Evolutionary conservation across 2,329 filamentous ascomycete species (phyloP), one percentile per base, ranked within the genome.

Genomic region (Capronia americana): DNA sequence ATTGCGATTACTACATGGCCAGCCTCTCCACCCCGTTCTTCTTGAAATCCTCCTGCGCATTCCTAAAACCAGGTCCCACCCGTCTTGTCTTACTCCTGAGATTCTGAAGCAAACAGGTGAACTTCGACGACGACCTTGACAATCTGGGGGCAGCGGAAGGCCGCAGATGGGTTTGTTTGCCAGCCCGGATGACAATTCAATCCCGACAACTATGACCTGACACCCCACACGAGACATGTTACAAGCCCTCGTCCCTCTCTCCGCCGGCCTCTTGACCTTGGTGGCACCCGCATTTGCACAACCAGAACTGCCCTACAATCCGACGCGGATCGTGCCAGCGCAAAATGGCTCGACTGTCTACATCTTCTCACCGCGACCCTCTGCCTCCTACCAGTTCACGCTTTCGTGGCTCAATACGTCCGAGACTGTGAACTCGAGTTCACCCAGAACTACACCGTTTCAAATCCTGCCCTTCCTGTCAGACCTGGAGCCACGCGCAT

Each of bases 291-390:
- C 65, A 30, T 66, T 73, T 61, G 79, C 80, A 48, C 77, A 81
- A 57, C 84, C 92, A 58, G 77, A 81, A 57, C 84, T 92, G 60
- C 92, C 92, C 28, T 96, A 96, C 80, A 88, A 89, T 63, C 90
- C 92, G 2, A 92, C 92, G 0, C 87, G 86, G 32, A 84, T 96
- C 46, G 60, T 85, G 94, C 65, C 83, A 88, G 54, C 77, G 79
- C 17, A 82, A 85, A 6, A 85, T 67, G 77, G 80, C 24, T 82
- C 86, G 20, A 75, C 86, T 34, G 88, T 88, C 66, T 96, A 95
- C 77, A 83, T 94, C 70, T 88, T 97, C 73, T 81, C 84, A 38
- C 85, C 90, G 12, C 80, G 79, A 34, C 78, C 82, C 44, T 81
- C 75, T 73, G 82, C 76, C 73, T 76, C 77, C 12, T 23, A 23